Percentiles rank a stretch among this genome's conserved stretches.
These are phyloP conservation scores for Triangularia verruculosa DNA, from an alignment of 2,329 filamentous ascomycete species.

Conservation along the genomic window DNA sequence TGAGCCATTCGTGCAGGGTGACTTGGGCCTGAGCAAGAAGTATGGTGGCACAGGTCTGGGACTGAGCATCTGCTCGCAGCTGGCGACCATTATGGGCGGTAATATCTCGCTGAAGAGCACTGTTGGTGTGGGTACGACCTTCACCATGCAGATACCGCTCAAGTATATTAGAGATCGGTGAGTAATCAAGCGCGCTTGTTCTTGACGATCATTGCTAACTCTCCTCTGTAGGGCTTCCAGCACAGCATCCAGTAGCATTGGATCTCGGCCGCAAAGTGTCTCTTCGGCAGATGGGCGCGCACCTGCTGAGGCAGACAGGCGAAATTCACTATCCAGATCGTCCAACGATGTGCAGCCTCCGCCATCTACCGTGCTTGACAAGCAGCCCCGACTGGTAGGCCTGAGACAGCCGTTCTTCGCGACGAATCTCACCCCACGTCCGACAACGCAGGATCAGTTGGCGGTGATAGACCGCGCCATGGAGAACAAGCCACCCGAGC, in stretches of 20 bases:
- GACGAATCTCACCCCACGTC: conserved; percentile 36
- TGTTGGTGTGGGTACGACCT: conserved; percentile 71
- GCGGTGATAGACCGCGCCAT: conserved; percentile 64
- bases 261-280: conserved; percentile 49
- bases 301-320: conserved; percentile 16
- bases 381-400: conserved; percentile 76
- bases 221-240: conserved; percentile 44
- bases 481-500: conserved; percentile 52
- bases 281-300: conserved; percentile 40
- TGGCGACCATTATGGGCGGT: conserved; percentile 80
- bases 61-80: conserved; percentile 83
- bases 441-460: conserved; percentile 54
- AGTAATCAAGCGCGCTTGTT: conserved; percentile 27
- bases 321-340: conserved; percentile 30
- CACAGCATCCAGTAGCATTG: conserved; percentile 52
- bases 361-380: conserved; percentile 50
- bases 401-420: conserved; percentile 80
- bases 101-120: conserved; percentile 69
- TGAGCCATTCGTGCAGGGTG: conserved; percentile 93
- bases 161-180: conserved; percentile 69
- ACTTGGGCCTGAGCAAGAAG: conserved; percentile 82
- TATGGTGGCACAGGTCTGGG: conserved; percentile 87
- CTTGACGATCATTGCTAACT: background rate
- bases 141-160: conserved; percentile 79
- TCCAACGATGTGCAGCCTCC: conserved; percentile 25